phyloP scores from a whole-genome alignment of 768 basidiomycete species.

The Serendipita vermifera region DNA sequence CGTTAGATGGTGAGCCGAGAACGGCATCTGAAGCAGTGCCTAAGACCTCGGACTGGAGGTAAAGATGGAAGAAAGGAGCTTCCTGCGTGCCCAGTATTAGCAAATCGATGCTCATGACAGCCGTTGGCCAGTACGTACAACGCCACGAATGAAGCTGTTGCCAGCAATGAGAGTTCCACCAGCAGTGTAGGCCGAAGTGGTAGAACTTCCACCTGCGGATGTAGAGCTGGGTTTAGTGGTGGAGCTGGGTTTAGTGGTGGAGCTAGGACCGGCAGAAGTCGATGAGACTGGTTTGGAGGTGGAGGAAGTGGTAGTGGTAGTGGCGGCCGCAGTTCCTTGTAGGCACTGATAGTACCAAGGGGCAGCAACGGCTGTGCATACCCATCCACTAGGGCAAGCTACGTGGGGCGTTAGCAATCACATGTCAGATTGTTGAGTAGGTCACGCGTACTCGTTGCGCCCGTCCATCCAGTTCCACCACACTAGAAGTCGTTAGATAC shows the following conservation, averaged over 20 bases:
- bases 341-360: slow-evolving; percentile 6
- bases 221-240: background rate
- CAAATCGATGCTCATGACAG: too few relatives aligned
- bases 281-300: background rate
- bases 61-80: slow-evolving; percentile 6
- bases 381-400: slow-evolving; percentile 7
- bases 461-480: slow-evolving; percentile 2
- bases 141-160: slow-evolving; percentile 1
- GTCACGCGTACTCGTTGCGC: background rate
- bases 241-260: background rate
- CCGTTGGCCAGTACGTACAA: too few relatives aligned
- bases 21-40: background rate
- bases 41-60: background rate
- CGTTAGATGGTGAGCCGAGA: background rate
- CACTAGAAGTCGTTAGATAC: background rate
- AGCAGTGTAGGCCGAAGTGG: background rate
- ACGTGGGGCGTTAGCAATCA: background rate
- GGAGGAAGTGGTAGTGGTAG: background rate
- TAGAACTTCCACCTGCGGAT: background rate
- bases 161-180: slow-evolving; percentile 1
- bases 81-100: too few relatives aligned
- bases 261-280: background rate
- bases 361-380: background rate
- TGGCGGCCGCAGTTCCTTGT: background rate
- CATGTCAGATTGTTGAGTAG: too few relatives aligned